These are phyloP conservation scores for Chrysoporthe deuterocubensis DNA, from an alignment of 2,329 filamentous ascomycete species.

Conservation along the genomic window DNA sequence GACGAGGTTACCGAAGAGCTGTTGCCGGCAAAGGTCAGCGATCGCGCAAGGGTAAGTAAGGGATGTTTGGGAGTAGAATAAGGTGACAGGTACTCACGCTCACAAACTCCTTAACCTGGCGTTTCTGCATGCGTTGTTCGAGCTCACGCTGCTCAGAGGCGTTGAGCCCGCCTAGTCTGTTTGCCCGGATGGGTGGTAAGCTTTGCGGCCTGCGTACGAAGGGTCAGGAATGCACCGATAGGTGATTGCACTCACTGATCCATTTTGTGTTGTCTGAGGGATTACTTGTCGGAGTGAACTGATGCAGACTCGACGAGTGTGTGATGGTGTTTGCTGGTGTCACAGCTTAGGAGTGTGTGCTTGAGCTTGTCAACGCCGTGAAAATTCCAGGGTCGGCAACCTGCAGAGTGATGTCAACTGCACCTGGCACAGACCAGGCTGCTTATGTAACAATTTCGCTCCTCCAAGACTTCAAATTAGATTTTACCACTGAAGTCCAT, in stretches of 20 bases:
- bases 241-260: conserved; percentile 19
- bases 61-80: background rate
- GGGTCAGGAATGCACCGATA: background rate
- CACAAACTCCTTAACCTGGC: conserved; percentile 99
- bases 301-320: background rate
- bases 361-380: conserved; percentile 13
- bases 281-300: background rate
- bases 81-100: conserved; percentile 64
- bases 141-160: conserved; percentile 87
- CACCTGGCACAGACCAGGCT: background rate
- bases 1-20: conserved; percentile 70
- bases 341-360: background rate
- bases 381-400: conserved; percentile 17
- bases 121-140: conserved; percentile 91
- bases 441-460: conserved; percentile 12
- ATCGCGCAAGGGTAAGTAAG: background rate
- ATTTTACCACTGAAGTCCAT: background rate
- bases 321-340: conserved; percentile 5
- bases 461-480: conserved; percentile 9
- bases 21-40: conserved; percentile 23
- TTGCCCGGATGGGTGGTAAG: conserved; percentile 17
- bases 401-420: conserved; percentile 19
- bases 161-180: conserved; percentile 57
- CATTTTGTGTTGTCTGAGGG: conserved; percentile 19
- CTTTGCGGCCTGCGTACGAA: background rate